Conservation (phyloP, 2,329 filamentous ascomycete species). For the Pseudogymnoascus sp. region DNA sequence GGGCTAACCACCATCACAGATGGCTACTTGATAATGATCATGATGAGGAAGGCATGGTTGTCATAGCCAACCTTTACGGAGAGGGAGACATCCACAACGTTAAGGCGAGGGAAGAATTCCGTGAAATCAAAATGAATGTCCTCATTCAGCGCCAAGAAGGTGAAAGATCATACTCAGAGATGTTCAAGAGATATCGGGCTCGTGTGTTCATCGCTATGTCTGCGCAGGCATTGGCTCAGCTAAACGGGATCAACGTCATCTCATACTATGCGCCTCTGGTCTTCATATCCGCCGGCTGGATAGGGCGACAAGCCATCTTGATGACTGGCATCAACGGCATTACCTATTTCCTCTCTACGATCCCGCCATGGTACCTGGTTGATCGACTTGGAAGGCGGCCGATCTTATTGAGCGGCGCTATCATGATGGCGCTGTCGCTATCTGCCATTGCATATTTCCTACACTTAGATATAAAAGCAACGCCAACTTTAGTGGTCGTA, state of each 20-base stretch:
- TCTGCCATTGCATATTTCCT: constrained; percentile 94
- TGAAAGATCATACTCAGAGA: constrained; percentile 82
- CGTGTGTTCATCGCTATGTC: constrained; percentile 99
- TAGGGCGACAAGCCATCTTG: constrained; percentile 79
- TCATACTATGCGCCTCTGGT: constrained; percentile 92
- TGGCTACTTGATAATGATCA: constrained; percentile 98
- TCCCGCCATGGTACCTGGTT: constrained; percentile 95
- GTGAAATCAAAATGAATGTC: constrained; percentile 98
- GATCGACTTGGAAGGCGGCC: constrained; percentile 84
- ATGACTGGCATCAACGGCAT: constrained; percentile 97
- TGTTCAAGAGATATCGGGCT: constrained; percentile 88
- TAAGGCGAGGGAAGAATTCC: constrained; percentile 90
- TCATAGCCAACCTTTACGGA: constrained; percentile 95
- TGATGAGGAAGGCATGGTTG: constrained; percentile 95
- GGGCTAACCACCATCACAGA: constrained; percentile 42
- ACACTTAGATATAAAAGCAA: constrained; percentile 72
- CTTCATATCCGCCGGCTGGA: constrained; percentile 95
- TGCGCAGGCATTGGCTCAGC: constrained; percentile 86
- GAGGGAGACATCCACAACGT: constrained; percentile 90
- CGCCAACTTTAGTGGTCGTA: constrained; percentile 78
- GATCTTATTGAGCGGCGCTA: constrained; percentile 82
- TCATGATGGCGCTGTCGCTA: constrained; percentile 83
- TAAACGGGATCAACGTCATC: constrained; percentile 99
- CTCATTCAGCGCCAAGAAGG: constrained; percentile 90
- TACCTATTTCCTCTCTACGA: constrained; percentile 84